Percentiles rank a stretch among this genome's conserved stretches.
These are phyloP conservation scores for Colletotrichum echinochloae DNA, from an alignment of 2,329 filamentous ascomycete genomes.

Conservation along the genomic window DNA sequence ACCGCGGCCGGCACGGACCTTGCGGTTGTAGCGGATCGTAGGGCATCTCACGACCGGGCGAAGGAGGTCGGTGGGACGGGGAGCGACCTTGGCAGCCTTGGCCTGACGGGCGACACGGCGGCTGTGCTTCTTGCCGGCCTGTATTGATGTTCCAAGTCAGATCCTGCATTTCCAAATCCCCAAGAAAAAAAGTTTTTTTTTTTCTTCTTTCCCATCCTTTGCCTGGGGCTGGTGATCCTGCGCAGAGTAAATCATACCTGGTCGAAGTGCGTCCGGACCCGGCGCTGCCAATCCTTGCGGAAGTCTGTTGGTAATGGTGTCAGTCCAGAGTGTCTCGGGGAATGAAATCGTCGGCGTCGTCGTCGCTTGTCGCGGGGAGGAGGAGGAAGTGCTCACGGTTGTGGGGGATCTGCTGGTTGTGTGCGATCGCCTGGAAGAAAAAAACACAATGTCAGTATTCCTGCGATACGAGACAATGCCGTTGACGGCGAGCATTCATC, in stretches of 20 bases:
- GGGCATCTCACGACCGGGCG: constrained; percentile 97
- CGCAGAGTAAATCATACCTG: constrained; percentile 75
- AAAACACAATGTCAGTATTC: constrained; percentile 36
- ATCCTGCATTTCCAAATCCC: constrained; percentile 30
- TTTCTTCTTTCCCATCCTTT: constrained; percentile 27
- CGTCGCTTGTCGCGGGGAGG: constrained; percentile 42
- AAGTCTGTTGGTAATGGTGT: constrained; percentile 74
- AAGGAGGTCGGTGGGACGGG: constrained; percentile 96
- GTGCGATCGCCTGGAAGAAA: constrained; percentile 82
- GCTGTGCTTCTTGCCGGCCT: constrained; percentile 97
- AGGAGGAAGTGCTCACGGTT: constrained; percentile 75
- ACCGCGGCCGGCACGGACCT: constrained; percentile 94
- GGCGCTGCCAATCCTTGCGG: constrained; percentile 99
- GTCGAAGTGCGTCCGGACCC: constrained; percentile 99
- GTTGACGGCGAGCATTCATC: constrained; percentile 12
- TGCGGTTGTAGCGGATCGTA: constrained; percentile 99
- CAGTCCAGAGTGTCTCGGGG: constrained; percentile 50
- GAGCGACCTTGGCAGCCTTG: constrained; percentile 95
- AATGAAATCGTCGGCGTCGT: constrained; percentile 43
- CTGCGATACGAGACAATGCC: constrained; percentile 12
- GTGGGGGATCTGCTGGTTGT: constrained; percentile 98
- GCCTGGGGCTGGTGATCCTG: constrained; percentile 23
- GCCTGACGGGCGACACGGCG: constrained; percentile 90
- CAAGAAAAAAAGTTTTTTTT: constrained; percentile 41
- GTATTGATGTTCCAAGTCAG: constrained; percentile 43